Evolutionary conservation across 2,329 filamentous ascomycete genomes (phyloP).

Genomic region (Lachnellula suecica): DNA sequence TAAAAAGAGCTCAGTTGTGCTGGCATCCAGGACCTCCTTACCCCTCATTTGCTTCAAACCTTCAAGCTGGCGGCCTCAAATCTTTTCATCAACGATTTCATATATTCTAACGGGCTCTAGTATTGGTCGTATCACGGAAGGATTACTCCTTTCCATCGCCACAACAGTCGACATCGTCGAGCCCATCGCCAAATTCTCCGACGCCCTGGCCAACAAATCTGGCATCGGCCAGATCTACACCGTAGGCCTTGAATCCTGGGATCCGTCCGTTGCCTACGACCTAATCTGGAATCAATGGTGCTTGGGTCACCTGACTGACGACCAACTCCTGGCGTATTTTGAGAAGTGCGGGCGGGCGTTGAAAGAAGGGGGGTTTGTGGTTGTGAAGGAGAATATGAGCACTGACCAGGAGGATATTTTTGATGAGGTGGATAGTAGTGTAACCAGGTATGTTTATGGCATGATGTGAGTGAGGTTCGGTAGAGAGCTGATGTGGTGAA

Average conservation of each 20-base stretch:
- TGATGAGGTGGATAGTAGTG: conserved; percentile 73
- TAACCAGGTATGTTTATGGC: conserved; percentile 56
- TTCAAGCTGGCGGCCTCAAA: no score
- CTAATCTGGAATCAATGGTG: conserved; percentile 94
- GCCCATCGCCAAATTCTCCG: conserved; percentile 79
- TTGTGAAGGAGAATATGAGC: conserved; percentile 79
- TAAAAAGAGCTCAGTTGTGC: no score
- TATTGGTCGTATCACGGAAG: conserved; percentile 80
- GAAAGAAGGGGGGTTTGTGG: conserved; percentile 56
- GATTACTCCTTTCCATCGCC: conserved; percentile 71
- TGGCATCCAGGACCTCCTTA: no score
- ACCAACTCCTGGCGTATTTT: conserved; percentile 68
- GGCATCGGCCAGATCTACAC: conserved; percentile 67
- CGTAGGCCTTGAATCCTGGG: conserved; percentile 74
- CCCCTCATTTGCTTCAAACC: no score
- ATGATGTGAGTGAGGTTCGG: background rate
- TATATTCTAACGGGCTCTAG: conserved; percentile 45
- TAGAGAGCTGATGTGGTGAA: conserved; percentile 3
- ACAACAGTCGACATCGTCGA: conserved; percentile 78
- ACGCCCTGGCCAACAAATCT: conserved; percentile 52
- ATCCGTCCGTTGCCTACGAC: conserved; percentile 60
- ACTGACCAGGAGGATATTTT: conserved; percentile 64
- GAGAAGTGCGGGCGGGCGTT: conserved; percentile 55
- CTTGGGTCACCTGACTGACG: conserved; percentile 76
- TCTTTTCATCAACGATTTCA: no score